Evolutionary conservation across 129 eudicot genomes (phyloP), one percentile per base, ranked within the genome.

Genomic region (Artemisia argyi): DNA sequence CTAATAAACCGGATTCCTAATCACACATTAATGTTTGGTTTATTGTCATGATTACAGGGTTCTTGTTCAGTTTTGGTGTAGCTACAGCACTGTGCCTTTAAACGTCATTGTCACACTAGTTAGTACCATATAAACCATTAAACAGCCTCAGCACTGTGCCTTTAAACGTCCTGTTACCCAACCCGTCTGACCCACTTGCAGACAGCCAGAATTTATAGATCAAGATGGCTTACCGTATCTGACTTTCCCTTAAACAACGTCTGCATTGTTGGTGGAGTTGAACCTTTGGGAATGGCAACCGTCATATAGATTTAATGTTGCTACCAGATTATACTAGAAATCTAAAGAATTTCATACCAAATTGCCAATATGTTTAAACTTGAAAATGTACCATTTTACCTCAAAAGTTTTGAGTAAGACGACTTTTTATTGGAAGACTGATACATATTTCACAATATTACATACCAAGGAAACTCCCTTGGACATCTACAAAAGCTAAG

Each of bases 11-110:
- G 11, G 46, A 59, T 16, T 50, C 61, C 3, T 47, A 26, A 55
- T 46, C 28, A n/a, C 44, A 53, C 53, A 39, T 62, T 19, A 26
- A 53, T 17, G 7, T 69, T 8, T 11, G 12, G 61, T 54, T 60
- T 48, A 22, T 76, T 14, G 14, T 67, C 48, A 57, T 66, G 61
- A 32, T 7, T 78, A 81, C 92, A 95, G 99, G 87, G 73, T 95
- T 62, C 68, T 95, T 32, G 96, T 95, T 80, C 99, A 95, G 72
- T 88, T 95, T 74, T 95, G 99, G 99, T 95, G 99, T 69, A 95
- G 99, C 92, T 86, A 88, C 56, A 88, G 92, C 84, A 95, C 99
- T 2, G 94, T 91, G 47, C 97, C 97, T 61, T 80, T 91, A 56
- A 95, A 92, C 64, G 94, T 95, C 15, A 77, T 95, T 8, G 83